Conservation (phyloP, 257 asterid species). For the Nemophila menziesii region DNA sequence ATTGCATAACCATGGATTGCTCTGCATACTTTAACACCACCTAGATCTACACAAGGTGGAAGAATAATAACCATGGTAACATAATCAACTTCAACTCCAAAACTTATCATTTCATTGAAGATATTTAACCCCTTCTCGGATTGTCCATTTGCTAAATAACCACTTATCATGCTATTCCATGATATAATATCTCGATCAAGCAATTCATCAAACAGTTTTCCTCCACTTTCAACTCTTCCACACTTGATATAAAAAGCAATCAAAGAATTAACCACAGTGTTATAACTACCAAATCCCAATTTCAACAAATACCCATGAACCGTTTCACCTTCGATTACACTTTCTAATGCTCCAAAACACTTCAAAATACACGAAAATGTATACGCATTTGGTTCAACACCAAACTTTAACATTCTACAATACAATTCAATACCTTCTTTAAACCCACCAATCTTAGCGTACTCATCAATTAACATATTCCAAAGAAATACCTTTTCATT, state of each 20-base stretch:
- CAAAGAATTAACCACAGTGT: conserved; percentile 16
- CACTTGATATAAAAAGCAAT: conserved; percentile 14
- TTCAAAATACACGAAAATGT: conserved; percentile 18
- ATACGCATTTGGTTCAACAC: conserved; percentile 15
- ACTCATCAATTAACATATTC: conserved; percentile 23
- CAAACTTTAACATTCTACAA: conserved; percentile 12
- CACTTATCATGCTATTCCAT: conserved; percentile 29
- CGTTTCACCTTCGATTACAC: conserved; percentile 9
- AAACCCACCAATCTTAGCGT: conserved; percentile 14
- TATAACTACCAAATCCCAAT: conserved; percentile 15
- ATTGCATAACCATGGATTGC: conserved; percentile 13
- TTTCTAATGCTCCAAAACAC: conserved; percentile 18
- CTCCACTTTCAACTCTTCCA: conserved; percentile 11
- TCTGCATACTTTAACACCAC: conserved; percentile 8
- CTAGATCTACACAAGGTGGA: conserved; percentile 11
- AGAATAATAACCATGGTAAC: conserved; percentile 13
- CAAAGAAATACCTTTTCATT: conserved; percentile 16
- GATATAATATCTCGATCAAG: conserved; percentile 14
- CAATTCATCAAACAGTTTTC: conserved; percentile 18
- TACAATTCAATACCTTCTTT: conserved; percentile 14
- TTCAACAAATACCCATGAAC: conserved; percentile 16
- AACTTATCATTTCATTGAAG: conserved; percentile 10
- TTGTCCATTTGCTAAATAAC: conserved; percentile 15
- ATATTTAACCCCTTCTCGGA: conserved; percentile 7
- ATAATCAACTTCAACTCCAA: conserved; percentile 14